phyloP scores from a whole-genome alignment of 2,329 filamentous ascomycete genomes.

The Fusarium oxysporum region DNA sequence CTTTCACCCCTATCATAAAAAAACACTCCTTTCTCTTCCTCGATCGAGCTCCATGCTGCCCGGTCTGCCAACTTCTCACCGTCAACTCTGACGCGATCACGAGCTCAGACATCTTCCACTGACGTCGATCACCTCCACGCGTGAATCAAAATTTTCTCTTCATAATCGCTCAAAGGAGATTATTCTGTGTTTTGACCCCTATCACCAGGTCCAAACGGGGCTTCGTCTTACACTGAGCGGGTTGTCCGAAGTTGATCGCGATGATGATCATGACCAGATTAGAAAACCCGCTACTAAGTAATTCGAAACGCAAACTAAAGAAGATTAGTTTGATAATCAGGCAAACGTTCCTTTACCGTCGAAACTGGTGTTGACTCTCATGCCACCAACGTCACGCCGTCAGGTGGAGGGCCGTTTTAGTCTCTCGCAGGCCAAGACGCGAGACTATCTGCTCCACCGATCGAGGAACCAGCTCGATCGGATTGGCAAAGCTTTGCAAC shows the following conservation, averaged over 20 bases:
- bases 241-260: background rate
- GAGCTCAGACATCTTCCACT: background rate
- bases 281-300: background rate
- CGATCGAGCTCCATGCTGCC: background rate
- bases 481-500: background rate
- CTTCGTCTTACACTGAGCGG: background rate
- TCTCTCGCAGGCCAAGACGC: background rate
- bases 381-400: conserved; percentile 12
- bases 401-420: background rate
- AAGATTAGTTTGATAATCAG: background rate
- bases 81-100: conserved; percentile 2
- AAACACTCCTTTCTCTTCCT: background rate
- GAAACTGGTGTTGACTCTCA: background rate
- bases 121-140: conserved; percentile 1
- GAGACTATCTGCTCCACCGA: background rate
- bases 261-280: conserved; percentile 3
- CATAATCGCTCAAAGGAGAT: background rate
- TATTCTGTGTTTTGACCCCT: background rate
- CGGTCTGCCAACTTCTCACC: background rate
- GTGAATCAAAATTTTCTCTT: background rate
- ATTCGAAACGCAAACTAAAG: background rate
- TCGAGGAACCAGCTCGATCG: background rate
- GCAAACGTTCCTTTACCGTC: background rate
- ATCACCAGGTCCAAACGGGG: background rate
- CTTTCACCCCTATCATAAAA: background rate